Conservation (phyloP, 495 filamentous ascomycete genomes). For the Chlorociboria aeruginascens region DNA sequence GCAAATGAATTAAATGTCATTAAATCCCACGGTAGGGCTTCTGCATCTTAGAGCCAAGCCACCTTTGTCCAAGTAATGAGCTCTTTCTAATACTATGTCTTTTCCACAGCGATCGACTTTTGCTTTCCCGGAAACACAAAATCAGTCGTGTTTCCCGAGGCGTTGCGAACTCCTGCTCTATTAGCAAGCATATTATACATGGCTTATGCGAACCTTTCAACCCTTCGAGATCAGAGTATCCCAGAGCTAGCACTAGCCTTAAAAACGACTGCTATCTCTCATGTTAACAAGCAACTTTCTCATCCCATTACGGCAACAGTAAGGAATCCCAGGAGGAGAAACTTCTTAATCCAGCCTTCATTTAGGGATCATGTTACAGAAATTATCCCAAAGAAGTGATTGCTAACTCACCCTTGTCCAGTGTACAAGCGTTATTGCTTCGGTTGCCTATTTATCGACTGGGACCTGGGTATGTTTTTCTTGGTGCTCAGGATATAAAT, state of each 20-base stretch:
- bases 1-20: background rate
- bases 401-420: no score
- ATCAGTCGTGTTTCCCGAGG: background rate
- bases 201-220: background rate
- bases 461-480: background rate
- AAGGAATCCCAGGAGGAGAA: no score
- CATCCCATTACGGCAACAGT: background rate
- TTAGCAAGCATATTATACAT: background rate
- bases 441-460: background rate
- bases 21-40: background rate
- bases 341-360: no score
- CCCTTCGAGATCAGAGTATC: background rate
- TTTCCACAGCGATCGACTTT: background rate
- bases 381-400: no score
- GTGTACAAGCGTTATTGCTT: background rate
- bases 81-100: background rate
- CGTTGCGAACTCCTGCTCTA: background rate
- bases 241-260: background rate
- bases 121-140: background rate
- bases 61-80: background rate
- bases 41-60: background rate
- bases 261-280: background rate
- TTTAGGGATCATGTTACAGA: no score
- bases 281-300: background rate
- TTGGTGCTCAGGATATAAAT: background rate